These are phyloP conservation scores for Kluyveromyces lactis DNA, from an alignment of 805 yeast species.

Conservation along the genomic window DNA sequence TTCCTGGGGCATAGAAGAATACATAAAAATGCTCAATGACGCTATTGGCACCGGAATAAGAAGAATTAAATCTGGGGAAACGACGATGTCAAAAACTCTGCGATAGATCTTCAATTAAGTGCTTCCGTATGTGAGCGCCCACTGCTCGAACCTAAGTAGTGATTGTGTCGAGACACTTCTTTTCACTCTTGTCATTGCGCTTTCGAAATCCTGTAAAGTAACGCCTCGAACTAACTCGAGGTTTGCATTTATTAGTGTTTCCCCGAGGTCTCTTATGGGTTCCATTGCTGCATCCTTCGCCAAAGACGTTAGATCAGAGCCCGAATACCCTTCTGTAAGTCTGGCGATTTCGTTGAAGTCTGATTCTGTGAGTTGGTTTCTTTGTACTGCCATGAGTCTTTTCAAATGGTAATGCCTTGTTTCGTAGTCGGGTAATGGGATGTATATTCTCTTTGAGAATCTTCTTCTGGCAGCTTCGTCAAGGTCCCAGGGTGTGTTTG, in stretches of 20 bases:
- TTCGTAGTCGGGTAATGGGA: slow-evolving; percentile 85
- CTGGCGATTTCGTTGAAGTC: slow-evolving; percentile 56
- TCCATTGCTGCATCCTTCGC: slow-evolving; percentile 99
- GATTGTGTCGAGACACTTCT: slow-evolving; percentile 88
- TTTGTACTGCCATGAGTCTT: slow-evolving; percentile 62
- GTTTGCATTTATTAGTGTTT: slow-evolving; percentile 57
- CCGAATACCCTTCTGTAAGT: slow-evolving; percentile 80
- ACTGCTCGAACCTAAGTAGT: slow-evolving; percentile 66
- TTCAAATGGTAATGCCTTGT: slow-evolving; percentile 68
- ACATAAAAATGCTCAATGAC: no score
- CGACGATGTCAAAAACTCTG: no score
- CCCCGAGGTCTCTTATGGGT: slow-evolving; percentile 86
- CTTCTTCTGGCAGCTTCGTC: slow-evolving; percentile 97
- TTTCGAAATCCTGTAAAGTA: slow-evolving; percentile 62
- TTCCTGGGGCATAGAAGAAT: no score
- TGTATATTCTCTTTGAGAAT: slow-evolving; percentile 86
- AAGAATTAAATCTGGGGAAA: no score
- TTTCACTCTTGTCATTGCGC: slow-evolving; percentile 68
- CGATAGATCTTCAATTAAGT: slow-evolving; percentile 35
- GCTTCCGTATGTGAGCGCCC: slow-evolving; percentile 86
- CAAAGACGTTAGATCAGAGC: slow-evolving; percentile 84
- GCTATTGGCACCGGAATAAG: no score
- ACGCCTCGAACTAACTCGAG: slow-evolving; percentile 78
- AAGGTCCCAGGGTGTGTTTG: slow-evolving; percentile 94
- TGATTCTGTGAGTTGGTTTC: slow-evolving; percentile 51